Conservation (phyloP, 352 stramenopile genomes). For the Phytophthora ohioensis region DNA sequence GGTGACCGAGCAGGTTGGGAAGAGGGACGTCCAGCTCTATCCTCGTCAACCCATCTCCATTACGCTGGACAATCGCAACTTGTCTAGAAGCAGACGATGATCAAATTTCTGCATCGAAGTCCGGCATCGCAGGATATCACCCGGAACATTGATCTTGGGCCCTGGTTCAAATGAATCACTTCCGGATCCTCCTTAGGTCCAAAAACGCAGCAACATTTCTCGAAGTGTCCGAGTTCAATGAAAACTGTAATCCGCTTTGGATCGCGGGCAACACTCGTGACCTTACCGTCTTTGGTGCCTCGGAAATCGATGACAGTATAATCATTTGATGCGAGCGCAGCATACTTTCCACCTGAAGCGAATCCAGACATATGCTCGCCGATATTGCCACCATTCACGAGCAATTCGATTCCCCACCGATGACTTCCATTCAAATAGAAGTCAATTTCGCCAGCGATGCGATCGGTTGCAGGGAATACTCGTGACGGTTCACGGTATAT, state of each 20-base stretch:
- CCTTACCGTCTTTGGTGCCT: background rate
- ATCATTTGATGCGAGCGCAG: background rate
- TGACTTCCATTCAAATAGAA: constrained; percentile 14
- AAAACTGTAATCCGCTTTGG: background rate
- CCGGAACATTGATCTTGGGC: too few relatives aligned
- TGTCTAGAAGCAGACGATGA: too few relatives aligned
- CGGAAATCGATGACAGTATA: constrained; percentile 18
- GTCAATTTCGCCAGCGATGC: constrained; percentile 6
- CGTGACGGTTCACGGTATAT: constrained; percentile 26
- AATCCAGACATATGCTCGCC: constrained; percentile 3
- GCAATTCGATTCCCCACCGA: constrained; percentile 14
- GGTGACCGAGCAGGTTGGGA: too few relatives aligned
- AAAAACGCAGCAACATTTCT: constrained; percentile 4
- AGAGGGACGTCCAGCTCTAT: too few relatives aligned
- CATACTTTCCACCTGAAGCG: constrained; percentile 12
- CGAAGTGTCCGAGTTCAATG: constrained; percentile 18
- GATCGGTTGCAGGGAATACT: background rate
- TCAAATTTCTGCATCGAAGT: too few relatives aligned
- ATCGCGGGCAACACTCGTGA: background rate
- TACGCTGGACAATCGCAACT: too few relatives aligned
- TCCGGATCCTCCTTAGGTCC: background rate
- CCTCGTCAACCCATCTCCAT: too few relatives aligned
- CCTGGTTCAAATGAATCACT: background rate
- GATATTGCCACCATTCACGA: background rate
- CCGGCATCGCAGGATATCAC: too few relatives aligned